Base-by-base conservation (phyloP, 164 flowering plant genomes). In the Nymphaea colorata region DNA sequence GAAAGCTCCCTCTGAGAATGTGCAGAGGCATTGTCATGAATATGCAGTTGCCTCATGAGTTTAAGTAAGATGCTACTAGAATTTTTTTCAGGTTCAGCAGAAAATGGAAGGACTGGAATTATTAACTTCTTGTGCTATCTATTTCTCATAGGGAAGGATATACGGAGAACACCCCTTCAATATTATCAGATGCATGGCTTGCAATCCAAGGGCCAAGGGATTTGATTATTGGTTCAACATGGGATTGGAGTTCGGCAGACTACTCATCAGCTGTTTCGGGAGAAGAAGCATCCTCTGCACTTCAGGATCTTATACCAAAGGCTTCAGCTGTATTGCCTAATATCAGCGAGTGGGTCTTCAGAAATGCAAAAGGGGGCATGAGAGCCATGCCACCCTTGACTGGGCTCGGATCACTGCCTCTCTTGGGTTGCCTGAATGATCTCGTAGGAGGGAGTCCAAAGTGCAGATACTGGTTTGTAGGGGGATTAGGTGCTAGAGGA, bases 321-420 rank as follows among this genome's bases (percentile, higher is more conserved):
- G 94, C 84, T 8, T 82, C 84, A 67, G 70, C 72, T 16, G 66
- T 88, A 44, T 95, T 85, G 79, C 96, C 99, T 43, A 64, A 67
- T n/a, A 81, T 95, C 61, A 76, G 67, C 41, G 75, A 82, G 3
- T 94, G 98, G 99, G 67, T 55, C n/a, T 74, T 83, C 36, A 70
- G 71, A 3, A 82, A 77, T 64, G 96, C 96, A 64, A 80, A 76
- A 66, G 96, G 87, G 43, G 98, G 96, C 11, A 73, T 95, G 70
- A 88, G 99, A 76, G 96, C 93, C 74, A 87, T 94, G 96, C 98
- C 98, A 41, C 99, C 96, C 2, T 80, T 87, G 70, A 87, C 96
- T 68, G 68, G 82, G 18, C 66, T 78, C 60, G 99, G 99, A 65
- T 91, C 99, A 25, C 76, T 86, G 69, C 99, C 98, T 0, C 84